These are phyloP conservation scores for Coccomyxa sp. DNA, from an alignment of 139 green algal species.

Conservation along the genomic window DNA sequence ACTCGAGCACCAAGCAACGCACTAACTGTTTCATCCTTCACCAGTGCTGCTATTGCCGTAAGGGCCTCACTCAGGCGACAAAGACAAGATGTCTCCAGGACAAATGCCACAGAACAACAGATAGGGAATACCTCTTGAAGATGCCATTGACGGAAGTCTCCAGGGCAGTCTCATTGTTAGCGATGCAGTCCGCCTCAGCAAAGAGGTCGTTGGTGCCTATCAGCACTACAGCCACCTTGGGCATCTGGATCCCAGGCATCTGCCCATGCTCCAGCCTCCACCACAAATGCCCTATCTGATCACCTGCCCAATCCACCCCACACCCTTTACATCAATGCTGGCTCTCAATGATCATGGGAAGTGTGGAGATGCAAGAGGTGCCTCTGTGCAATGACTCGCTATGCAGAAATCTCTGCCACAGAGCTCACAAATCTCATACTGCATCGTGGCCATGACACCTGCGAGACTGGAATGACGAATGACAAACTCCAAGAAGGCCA, in stretches of 20 bases:
- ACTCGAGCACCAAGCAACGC: background rate
- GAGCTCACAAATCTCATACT: too few relatives aligned
- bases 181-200: background rate
- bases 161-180: background rate
- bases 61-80: background rate
- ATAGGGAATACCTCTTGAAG: background rate
- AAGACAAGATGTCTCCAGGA: background rate
- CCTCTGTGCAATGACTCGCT: too few relatives aligned
- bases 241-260: conserved; percentile 6
- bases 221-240: conserved; percentile 26
- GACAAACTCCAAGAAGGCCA: too few relatives aligned
- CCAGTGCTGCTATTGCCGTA: background rate
- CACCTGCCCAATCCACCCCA: too few relatives aligned
- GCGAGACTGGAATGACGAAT: too few relatives aligned
- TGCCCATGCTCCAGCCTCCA: conserved; percentile 40
- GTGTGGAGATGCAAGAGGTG: too few relatives aligned
- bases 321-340: too few relatives aligned
- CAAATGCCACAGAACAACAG: background rate
- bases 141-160: background rate
- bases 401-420: too few relatives aligned
- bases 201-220: conserved; percentile 26
- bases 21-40: background rate
- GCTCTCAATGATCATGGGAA: too few relatives aligned
- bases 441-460: too few relatives aligned
- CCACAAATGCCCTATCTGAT: conserved; percentile 39